phyloP scores from a whole-genome alignment of 768 basidiomycete species.

The Sarcomyxa edulis region DNA sequence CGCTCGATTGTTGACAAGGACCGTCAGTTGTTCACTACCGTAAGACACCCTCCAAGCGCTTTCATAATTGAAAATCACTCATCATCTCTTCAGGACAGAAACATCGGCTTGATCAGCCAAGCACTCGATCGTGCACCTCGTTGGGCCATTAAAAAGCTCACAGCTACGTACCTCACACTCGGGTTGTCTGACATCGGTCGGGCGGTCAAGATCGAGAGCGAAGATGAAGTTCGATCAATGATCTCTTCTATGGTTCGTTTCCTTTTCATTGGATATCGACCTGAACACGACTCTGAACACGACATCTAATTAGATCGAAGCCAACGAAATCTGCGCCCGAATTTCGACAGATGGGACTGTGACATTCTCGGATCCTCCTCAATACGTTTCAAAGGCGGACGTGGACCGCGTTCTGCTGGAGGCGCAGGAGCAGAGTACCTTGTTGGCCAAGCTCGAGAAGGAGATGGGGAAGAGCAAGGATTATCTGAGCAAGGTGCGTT shows the following conservation, averaged over 20 bases:
- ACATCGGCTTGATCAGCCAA: constrained; percentile 62
- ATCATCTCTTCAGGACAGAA: constrained; percentile 51
- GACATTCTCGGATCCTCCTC: constrained; percentile 62
- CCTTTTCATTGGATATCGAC: background rate
- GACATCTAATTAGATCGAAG: constrained; percentile 75
- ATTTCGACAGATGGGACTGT: constrained; percentile 69
- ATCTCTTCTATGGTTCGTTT: constrained; percentile 68
- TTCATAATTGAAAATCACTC: background rate
- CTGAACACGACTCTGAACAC: too few relatives aligned
- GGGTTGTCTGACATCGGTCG: constrained; percentile 67
- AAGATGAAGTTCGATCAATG: constrained; percentile 51
- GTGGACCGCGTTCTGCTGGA: constrained; percentile 53
- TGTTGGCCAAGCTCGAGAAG: constrained; percentile 46
- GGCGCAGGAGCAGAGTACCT: constrained; percentile 48
- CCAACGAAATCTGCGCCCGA: constrained; percentile 61
- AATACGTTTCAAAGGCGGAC: constrained; percentile 52
- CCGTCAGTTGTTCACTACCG: constrained; percentile 40
- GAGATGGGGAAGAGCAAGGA: constrained; percentile 63
- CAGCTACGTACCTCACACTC: constrained; percentile 77
- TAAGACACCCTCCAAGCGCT: constrained; percentile 23
- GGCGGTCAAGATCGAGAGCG: constrained; percentile 42
- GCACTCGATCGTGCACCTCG: constrained; percentile 67
- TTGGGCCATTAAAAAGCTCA: constrained; percentile 77
- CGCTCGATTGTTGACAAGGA: constrained; percentile 51
- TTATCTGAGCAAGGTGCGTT: constrained; percentile 62